Conservation (phyloP, 441 rosid genomes). For the Bruguiera hainesii region DNA sequence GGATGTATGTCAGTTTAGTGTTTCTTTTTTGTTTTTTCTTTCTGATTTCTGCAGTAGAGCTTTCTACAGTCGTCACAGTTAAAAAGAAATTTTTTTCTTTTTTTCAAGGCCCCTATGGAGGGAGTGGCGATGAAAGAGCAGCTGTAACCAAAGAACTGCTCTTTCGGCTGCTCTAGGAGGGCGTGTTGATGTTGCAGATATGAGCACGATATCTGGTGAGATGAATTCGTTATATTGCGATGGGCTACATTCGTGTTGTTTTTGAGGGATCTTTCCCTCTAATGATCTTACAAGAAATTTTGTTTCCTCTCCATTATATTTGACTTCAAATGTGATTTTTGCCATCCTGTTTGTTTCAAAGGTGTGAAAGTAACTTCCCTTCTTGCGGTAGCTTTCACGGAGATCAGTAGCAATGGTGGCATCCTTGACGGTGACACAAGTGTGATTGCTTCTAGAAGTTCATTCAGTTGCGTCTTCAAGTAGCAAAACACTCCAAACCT, state of each 20-base stretch:
- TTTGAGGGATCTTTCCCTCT: background rate
- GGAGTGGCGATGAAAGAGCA: constrained; percentile 91
- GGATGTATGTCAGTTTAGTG: background rate
- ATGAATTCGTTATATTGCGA: constrained; percentile 15
- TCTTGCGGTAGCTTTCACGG: constrained; percentile 95
- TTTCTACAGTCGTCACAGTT: too few species aligned
- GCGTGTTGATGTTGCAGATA: constrained; percentile 76
- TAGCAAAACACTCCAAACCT: constrained; percentile 91
- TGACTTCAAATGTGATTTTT: constrained; percentile 1
- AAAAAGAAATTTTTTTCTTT: too few species aligned
- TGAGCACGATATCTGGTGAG: constrained; percentile 91
- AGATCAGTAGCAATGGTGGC: constrained; percentile 97
- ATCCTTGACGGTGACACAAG: constrained; percentile 75
- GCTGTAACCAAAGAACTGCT: constrained; percentile 84
- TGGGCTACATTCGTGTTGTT: constrained; percentile 1
- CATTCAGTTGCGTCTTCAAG: constrained; percentile 95
- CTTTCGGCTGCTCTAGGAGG: constrained; percentile 97
- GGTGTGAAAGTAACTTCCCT: constrained; percentile 99
- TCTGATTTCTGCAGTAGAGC: too few species aligned
- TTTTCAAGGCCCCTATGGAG: constrained; percentile 69
- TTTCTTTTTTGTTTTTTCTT: too few species aligned
- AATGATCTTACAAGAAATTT: constrained; percentile 2
- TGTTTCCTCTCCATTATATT: constrained; percentile 5
- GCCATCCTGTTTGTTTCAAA: constrained; percentile 28
- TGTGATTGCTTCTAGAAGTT: constrained; percentile 79